A percentile compares a stretch with the other conserved stretches of the same genome.
phyloP scores from a whole-genome alignment of 108 stramenopile species.

The Cyclotella cryptica region DNA sequence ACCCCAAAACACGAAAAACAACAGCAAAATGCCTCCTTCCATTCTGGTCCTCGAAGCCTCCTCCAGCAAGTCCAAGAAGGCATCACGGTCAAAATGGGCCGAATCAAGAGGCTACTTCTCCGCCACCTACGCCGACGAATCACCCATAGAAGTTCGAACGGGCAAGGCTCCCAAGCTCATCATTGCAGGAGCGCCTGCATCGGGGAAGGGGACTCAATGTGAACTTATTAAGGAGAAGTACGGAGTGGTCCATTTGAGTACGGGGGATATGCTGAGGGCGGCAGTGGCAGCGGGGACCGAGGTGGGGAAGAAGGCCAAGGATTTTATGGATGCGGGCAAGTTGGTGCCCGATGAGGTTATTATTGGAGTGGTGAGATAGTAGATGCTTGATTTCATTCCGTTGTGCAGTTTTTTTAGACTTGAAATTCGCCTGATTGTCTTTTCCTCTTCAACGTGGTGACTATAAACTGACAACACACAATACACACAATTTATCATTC shows the following conservation, averaged over 20 bases:
- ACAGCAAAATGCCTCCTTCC: conserved; percentile 9
- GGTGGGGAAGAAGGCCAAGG: conserved; percentile 81
- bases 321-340: conserved; percentile 92
- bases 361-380: conserved; percentile 80
- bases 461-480: too few species aligned
- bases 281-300: conserved; percentile 64
- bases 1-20: neutral
- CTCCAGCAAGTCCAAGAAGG: conserved; percentile 30
- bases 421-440: too few species aligned
- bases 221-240: conserved; percentile 69
- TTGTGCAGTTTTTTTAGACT: neutral
- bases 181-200: conserved; percentile 79
- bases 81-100: conserved; percentile 50
- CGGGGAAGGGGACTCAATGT: conserved; percentile 89
- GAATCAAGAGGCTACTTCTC: conserved; percentile 33
- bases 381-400: conserved; percentile 4
- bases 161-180: conserved; percentile 51
- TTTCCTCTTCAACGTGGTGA: too few species aligned
- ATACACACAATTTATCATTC: neutral
- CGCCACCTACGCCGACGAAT: neutral
- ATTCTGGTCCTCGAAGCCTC: conserved; percentile 28
- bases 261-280: conserved; percentile 86
- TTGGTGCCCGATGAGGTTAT: conserved; percentile 97
- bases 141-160: neutral
- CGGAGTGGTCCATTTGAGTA: conserved; percentile 78